Conservation (phyloP, 2,329 filamentous ascomycete genomes). For the Pseudogymnoascus sp. region DNA sequence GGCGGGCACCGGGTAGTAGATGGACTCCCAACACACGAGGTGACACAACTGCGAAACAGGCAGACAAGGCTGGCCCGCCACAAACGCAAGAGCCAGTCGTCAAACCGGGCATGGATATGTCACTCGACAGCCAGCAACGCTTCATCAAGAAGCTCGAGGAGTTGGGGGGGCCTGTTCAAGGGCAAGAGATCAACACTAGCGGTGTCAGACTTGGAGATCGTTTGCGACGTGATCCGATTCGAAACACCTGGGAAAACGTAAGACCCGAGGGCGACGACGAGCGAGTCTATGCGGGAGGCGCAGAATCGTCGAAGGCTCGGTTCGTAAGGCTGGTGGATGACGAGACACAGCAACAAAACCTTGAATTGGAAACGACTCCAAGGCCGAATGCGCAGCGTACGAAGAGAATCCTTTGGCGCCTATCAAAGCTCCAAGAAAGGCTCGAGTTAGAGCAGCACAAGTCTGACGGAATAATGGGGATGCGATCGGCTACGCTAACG, state of each 20-base stretch:
- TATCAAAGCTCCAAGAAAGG: too few species aligned
- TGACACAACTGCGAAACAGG: background rate
- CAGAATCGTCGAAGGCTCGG: background rate
- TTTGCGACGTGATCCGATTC: too few species aligned
- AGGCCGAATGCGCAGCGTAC: too few species aligned
- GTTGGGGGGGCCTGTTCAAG: too few species aligned
- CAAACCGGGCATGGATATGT: background rate
- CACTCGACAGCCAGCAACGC: background rate
- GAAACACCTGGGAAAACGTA: background rate
- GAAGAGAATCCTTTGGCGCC: too few species aligned
- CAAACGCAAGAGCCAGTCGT: background rate
- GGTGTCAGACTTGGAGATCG: too few species aligned
- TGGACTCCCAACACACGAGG: background rate
- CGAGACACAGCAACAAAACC: background rate
- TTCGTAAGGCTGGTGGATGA: background rate
- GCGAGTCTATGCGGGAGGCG: background rate
- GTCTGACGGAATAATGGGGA: too few species aligned
- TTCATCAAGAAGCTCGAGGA: background rate
- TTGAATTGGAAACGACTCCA: too few species aligned
- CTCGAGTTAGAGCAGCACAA: too few species aligned
- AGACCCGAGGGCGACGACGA: background rate
- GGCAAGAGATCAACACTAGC: too few species aligned
- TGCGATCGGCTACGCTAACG: too few species aligned
- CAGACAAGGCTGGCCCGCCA: background rate
- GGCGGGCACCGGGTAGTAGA: too few species aligned